Evolutionary conservation across 345 rosid species (phyloP), one percentile per base, ranked within the genome.

Genomic region (Salix exigua): DNA sequence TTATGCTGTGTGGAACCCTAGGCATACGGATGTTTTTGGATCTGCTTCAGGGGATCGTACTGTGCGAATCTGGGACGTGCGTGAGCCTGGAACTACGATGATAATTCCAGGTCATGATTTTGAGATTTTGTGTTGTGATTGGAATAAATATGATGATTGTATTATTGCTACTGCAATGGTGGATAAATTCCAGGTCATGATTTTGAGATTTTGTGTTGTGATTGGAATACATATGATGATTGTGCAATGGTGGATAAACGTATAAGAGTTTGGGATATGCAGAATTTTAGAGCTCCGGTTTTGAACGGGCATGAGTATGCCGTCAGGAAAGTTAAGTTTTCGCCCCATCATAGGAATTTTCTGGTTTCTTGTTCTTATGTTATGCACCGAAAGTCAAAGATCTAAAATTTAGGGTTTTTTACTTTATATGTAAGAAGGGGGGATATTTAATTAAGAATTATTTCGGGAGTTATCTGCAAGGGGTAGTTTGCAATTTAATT

Each of bases 81-180:
- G 98, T 14, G 99, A 96, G 44, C 93, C 96, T 5, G 93, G 97
- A 0, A 91, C 97, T 2, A 94, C 98, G 2, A 91, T 93, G 98
- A 90, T 94, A 23, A 91, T 94, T 60, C 97, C 97, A 7, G 98
- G 86, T 44, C 98, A 96, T 40, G 97, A 93, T 55, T 89, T 82
- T 35, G 98, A 96, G 81, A 88, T 93, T 25, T 68, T 96, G 61
- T 82, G 94, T 0, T 89, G 91, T 74, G 99, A 96, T 66, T 96
- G 98, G 99, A 93, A 93, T 75, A 96, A 96, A 78, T 93, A 96
- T 70, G 97, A 93, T 42, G 98, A 93, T 33, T 96, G 98, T 30
- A 30, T 30, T 2, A 30, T 30, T 30, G 31, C 31, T 30, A 30
- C 31, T 21, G 85, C 88, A 1, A n/a, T n/a, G 1, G 95, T 93